Percentiles rank a stretch among this genome's conserved stretches.
Evolutionary conservation across 169 alveolate species (phyloP).

Genomic region (Amoebophrya sp.): DNA sequence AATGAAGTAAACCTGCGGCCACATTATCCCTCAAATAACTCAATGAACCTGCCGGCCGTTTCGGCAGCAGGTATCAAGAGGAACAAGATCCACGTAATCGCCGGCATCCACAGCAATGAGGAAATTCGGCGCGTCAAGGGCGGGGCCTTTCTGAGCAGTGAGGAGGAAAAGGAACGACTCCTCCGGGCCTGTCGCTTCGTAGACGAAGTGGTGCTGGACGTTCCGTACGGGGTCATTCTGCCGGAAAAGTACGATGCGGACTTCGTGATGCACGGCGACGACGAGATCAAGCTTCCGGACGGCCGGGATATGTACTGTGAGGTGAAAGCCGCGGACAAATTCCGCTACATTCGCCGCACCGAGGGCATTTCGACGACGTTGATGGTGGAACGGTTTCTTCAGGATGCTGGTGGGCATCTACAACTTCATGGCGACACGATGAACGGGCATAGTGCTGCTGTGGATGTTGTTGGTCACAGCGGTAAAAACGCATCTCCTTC

Average conservation of each 20-base stretch:
- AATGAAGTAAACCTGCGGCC: too few relatives aligned
- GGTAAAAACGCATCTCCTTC: too few relatives aligned
- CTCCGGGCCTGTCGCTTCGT: background rate
- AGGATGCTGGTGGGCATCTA: too few relatives aligned
- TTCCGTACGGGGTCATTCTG: background rate
- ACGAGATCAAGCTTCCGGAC: background rate
- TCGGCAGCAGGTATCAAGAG: too few relatives aligned
- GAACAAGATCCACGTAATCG: background rate
- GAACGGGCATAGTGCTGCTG: too few relatives aligned
- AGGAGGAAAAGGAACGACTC: background rate
- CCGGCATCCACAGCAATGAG: background rate
- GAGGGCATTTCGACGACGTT: background rate
- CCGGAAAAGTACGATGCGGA: background rate
- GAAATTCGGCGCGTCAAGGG: conserved; percentile 22
- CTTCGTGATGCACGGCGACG: background rate
- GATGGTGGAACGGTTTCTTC: background rate
- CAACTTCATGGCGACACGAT: too few relatives aligned
- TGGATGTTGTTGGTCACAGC: too few relatives aligned
- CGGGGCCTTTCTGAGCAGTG: background rate
- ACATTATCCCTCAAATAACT: too few relatives aligned
- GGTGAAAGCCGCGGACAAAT: background rate
- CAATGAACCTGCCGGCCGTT: too few relatives aligned
- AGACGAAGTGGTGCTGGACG: background rate
- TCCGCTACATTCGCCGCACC: background rate
- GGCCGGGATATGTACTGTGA: background rate